phyloP scores from a whole-genome alignment of 495 filamentous ascomycete species.

The Haplographium delicatum region DNA sequence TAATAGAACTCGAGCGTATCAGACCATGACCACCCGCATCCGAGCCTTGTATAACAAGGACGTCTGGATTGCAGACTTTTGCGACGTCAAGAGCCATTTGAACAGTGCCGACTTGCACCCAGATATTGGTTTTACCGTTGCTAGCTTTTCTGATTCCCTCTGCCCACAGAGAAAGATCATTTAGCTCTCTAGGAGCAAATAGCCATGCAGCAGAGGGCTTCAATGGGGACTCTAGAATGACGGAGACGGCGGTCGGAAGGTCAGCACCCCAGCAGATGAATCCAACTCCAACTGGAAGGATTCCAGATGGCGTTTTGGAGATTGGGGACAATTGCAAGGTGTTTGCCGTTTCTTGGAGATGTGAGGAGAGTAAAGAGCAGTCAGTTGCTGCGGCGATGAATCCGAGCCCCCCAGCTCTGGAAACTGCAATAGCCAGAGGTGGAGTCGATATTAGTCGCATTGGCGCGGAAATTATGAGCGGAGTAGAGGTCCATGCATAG shows the following conservation, averaged over 20 bases:
- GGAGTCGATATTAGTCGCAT: conserved; percentile 67
- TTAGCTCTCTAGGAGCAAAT: conserved; percentile 50
- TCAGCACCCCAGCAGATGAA: conserved; percentile 54
- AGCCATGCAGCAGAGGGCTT: conserved; percentile 67
- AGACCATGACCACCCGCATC: conserved; percentile 70
- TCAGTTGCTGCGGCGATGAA: conserved; percentile 40
- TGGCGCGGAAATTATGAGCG: conserved; percentile 63
- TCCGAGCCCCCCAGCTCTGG: conserved; percentile 52
- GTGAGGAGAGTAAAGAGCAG: conserved; percentile 12
- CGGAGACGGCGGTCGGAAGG: conserved; percentile 32
- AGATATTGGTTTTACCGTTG: conserved; percentile 46
- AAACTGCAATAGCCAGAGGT: conserved; percentile 50
- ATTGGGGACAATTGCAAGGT: conserved; percentile 7
- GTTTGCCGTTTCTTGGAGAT: background rate
- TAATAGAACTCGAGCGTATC: conserved; percentile 38
- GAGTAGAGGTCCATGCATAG: conserved; percentile 61
- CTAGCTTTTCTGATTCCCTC: conserved; percentile 39
- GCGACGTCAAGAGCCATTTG: conserved; percentile 44
- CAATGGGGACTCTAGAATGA: conserved; percentile 37
- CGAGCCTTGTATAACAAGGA: conserved; percentile 65
- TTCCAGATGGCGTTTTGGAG: conserved; percentile 9
- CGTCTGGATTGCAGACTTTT: conserved; percentile 46
- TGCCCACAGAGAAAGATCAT: conserved; percentile 53
- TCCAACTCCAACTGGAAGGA: conserved; percentile 58
- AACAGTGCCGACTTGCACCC: conserved; percentile 64